phyloP scores from a whole-genome alignment of 257 asterid genomes.

The Nicotiana obtusifolia region DNA sequence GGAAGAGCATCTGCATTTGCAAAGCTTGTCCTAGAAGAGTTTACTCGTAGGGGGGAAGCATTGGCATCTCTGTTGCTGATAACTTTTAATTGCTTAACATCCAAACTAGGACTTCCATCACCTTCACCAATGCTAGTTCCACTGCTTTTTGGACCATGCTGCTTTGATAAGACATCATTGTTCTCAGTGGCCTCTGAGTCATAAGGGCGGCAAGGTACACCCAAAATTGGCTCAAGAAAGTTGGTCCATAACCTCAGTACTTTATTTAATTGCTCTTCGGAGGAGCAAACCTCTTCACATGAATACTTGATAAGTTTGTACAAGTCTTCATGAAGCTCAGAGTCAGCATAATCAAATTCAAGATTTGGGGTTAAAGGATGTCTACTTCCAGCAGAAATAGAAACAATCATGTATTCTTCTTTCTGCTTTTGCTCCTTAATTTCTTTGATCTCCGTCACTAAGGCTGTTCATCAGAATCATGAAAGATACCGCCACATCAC shows the following conservation, averaged over 20 bases:
- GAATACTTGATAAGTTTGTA: slow-evolving; percentile 80
- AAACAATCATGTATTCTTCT: slow-evolving; percentile 67
- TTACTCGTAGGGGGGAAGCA: slow-evolving; percentile 38
- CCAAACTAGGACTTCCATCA: slow-evolving; percentile 53
- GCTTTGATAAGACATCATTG: slow-evolving; percentile 37
- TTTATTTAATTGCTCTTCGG: slow-evolving; percentile 77
- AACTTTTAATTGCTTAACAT: slow-evolving; percentile 48
- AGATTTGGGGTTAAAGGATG: slow-evolving; percentile 63
- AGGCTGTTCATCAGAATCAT: slow-evolving; percentile 39
- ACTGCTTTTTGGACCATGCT: slow-evolving; percentile 25
- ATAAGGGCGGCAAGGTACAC: slow-evolving; percentile 50
- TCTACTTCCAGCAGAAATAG: slow-evolving; percentile 80
- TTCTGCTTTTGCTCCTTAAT: slow-evolving; percentile 74
- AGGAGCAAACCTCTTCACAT: slow-evolving; percentile 89
- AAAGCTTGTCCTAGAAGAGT: slow-evolving; percentile 38
- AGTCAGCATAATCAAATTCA: slow-evolving; percentile 69
- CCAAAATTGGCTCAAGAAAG: slow-evolving; percentile 82
- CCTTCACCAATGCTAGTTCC: slow-evolving; percentile 41
- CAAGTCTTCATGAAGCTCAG: slow-evolving; percentile 77
- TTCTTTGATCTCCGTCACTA: slow-evolving; percentile 85
- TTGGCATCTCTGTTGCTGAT: slow-evolving; percentile 51
- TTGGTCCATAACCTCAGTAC: slow-evolving; percentile 82
- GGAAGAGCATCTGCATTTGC: slow-evolving; percentile 34
- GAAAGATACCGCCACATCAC: slow-evolving; percentile 7
- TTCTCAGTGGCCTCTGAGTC: slow-evolving; percentile 42